These are phyloP conservation scores for Venturia aucupariae DNA, from an alignment of 2,329 filamentous ascomycete species.

Conservation along the genomic window DNA sequence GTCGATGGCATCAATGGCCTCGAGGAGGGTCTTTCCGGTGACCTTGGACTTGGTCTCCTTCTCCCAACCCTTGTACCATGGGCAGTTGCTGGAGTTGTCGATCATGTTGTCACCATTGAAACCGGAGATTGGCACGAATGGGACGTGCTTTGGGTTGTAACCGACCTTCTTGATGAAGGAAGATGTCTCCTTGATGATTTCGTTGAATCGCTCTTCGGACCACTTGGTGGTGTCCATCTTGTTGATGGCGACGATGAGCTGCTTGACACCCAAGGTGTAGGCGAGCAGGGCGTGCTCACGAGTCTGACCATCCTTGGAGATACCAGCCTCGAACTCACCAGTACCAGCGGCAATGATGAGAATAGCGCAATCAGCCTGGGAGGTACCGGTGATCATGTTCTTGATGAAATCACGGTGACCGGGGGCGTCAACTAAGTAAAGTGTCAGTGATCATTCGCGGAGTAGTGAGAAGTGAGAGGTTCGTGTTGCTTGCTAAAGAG, in stretches of 20 bases:
- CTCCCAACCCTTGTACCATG: conserved; percentile 99
- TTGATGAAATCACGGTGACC: conserved; percentile 99
- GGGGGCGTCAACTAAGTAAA: conserved; percentile 84
- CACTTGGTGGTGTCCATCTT: conserved; percentile 99
- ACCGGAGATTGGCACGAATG: conserved; percentile 99
- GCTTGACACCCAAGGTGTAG: conserved; percentile 99
- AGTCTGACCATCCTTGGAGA: conserved; percentile 99
- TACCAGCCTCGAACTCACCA: conserved; percentile 99
- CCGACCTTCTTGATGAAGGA: conserved; percentile 99
- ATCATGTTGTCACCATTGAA: conserved; percentile 99
- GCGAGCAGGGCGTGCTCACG: conserved; percentile 99
- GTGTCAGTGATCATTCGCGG: no score
- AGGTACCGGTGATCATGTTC: conserved; percentile 99
- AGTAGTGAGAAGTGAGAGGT: no score
- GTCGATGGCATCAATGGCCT: conserved; percentile 97
- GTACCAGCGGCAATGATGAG: conserved; percentile 99
- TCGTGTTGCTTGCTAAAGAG: no score
- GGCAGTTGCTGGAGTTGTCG: conserved; percentile 76
- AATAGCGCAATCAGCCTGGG: conserved; percentile 98
- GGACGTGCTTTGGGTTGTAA: conserved; percentile 98
- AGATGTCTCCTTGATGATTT: conserved; percentile 99
- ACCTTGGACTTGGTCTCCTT: conserved; percentile 92
- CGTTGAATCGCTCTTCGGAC: conserved; percentile 90
- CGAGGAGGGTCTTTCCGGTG: conserved; percentile 94
- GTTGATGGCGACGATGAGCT: conserved; percentile 99